Evolutionary conservation across 768 basidiomycete genomes (phyloP), one percentile per base, ranked within the genome.

Genomic region (Gloeostereum incarnatum): DNA sequence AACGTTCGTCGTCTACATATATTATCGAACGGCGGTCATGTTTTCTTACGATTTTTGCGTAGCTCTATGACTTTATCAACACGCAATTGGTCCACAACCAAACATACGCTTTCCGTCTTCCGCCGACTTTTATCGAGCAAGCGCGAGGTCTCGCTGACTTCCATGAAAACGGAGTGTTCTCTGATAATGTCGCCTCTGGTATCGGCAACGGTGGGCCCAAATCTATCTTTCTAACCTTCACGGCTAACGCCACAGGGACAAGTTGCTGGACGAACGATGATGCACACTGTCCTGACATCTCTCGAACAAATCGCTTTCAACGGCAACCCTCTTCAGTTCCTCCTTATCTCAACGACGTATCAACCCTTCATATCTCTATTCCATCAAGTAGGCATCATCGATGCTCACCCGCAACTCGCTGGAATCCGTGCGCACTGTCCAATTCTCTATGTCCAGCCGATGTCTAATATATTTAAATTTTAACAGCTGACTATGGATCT

Each of bases 311-410:
- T 93, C 55, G 74, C 82, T 31, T 85, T 79, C 67, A 77, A 80
- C 49, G 76, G 71, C 44, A 81, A 87, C 61, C 80, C 85, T 31
- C 74, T 91, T 36, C 80, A 85, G 50, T 71, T 92, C 61, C 66
- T 81, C 58, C 55, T 89, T 47, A 67, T 87, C 48, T 75, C 85
- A 61, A 79, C 81, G 11, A 84, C 85, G 45, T 92, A 92, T 68
- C 89, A 91, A 58, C 81, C 89, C 10, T 88, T 93, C 73, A 79
- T 91, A 51, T 89, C 86, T 3, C 69, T 92, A 57, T 83, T 92
- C 74, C 75, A 79, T 54, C 73, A 83, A 58, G 75, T 85, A 14
- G 83, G 81, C 40, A 60, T 81, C 40, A 48, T 59, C 47, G 62
- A 71, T 44, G 59, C 69, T 19, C 59, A 76, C 53, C 80, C 82